These are phyloP conservation scores for Quercus engelmannii DNA, from an alignment of 306 rosid species.

Conservation along the genomic window DNA sequence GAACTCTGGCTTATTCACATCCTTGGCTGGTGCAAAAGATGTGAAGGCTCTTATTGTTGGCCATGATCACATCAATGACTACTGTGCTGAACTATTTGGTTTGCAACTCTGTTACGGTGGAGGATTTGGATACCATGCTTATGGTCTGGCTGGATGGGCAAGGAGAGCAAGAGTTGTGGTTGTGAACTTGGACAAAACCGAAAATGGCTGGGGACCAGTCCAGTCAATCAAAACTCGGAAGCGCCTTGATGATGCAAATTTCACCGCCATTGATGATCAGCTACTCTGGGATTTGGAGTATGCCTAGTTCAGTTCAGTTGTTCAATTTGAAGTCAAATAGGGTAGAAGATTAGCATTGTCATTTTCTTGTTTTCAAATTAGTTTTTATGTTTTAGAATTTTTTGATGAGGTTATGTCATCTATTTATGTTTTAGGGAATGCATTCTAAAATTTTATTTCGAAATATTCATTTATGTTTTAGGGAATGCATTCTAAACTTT, in stretches of 20 bases:
- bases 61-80: conserved; percentile 93
- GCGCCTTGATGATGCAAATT: conserved; percentile 68
- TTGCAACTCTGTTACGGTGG: conserved; percentile 81
- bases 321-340: too few species aligned
- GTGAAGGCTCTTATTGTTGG: conserved; percentile 86
- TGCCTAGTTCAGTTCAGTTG: too few species aligned
- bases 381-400: too few species aligned
- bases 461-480: too few species aligned
- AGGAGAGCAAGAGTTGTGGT: conserved; percentile 87
- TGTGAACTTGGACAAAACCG: conserved; percentile 63
- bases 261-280: conserved; percentile 55
- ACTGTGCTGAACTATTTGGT: conserved; percentile 67
- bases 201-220: conserved; percentile 61
- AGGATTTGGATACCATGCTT: conserved; percentile 94
- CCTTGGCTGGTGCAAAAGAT: conserved; percentile 81
- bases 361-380: too few species aligned
- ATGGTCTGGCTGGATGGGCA: conserved; percentile 90
- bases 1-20: conserved; percentile 87
- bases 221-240: conserved; percentile 87
- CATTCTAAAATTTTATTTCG: too few species aligned
- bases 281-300: conserved; percentile 42
- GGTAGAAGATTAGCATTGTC: too few species aligned
- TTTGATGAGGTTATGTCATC: too few species aligned
- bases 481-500: too few species aligned
- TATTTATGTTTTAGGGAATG: too few species aligned